phyloP scores from a whole-genome alignment of 805 yeast genomes.

The Ogataea saltuana region DNA sequence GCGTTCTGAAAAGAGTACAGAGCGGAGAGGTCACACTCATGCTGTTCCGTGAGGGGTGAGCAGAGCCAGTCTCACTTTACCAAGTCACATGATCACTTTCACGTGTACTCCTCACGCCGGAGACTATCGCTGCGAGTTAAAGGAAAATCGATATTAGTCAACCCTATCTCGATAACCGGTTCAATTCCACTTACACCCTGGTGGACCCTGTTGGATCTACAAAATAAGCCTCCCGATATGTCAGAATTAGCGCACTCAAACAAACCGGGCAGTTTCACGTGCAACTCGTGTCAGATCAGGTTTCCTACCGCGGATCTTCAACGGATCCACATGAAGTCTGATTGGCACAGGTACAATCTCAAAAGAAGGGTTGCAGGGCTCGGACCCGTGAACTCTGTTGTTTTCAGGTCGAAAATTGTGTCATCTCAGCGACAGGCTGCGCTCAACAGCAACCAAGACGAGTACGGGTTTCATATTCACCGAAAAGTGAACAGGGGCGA shows the following conservation, averaged over 20 bases:
- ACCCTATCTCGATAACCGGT: too few species aligned
- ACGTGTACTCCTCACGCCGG: too few species aligned
- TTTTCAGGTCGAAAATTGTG: conserved; percentile 33
- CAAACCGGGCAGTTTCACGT: conserved; percentile 47
- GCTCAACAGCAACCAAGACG: conserved; percentile 44
- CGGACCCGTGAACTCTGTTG: conserved; percentile 52
- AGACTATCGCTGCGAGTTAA: too few species aligned
- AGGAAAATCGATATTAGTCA: too few species aligned
- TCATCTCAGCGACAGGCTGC: conserved; percentile 28
- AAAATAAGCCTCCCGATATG: too few species aligned
- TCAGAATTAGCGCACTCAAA: conserved; percentile 15
- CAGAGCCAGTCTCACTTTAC: too few species aligned
- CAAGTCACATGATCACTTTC: too few species aligned
- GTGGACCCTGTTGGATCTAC: too few species aligned
- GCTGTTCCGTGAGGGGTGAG: too few species aligned
- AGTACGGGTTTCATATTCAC: conserved; percentile 50
- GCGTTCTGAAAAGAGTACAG: too few species aligned
- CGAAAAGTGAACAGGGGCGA: conserved; percentile 30
- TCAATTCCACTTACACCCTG: too few species aligned
- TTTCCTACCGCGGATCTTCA: conserved; percentile 83
- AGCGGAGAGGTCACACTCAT: too few species aligned
- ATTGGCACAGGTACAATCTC: conserved; percentile 96
- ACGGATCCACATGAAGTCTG: conserved; percentile 93
- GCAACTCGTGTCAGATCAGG: conserved; percentile 85
- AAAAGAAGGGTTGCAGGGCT: conserved; percentile 90